Percentiles rank a stretch among this genome's conserved stretches.
Evolutionary conservation across 2,329 filamentous ascomycete genomes (phyloP).

Genomic region (Dactylellina cionopaga): DNA sequence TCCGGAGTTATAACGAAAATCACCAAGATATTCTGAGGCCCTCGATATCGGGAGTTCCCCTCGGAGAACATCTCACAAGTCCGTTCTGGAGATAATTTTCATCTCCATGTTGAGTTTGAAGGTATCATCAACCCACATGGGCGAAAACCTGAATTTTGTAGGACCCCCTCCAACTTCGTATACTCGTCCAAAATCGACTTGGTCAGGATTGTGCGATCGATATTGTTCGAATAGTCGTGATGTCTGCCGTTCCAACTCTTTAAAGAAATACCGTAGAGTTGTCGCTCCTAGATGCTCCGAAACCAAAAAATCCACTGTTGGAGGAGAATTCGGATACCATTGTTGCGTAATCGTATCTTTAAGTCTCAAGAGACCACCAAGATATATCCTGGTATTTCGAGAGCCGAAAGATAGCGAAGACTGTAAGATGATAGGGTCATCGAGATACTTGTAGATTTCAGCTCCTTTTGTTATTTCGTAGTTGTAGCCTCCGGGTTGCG

Average conservation of each 20-base stretch:
- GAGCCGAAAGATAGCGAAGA: not conserved
- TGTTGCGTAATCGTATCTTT: not conserved
- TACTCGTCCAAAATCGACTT: not conserved
- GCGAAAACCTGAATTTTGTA: not conserved
- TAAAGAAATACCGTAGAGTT: not conserved
- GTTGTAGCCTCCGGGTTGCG: not conserved
- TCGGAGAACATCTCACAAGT: too few relatives aligned
- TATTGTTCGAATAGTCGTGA: not conserved
- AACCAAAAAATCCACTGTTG: not conserved
- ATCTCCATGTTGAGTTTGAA: too few relatives aligned
- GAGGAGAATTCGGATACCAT: not conserved
- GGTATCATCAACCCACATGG: too few relatives aligned
- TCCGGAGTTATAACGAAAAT: too few relatives aligned
- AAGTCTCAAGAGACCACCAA: not conserved
- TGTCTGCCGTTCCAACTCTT: not conserved
- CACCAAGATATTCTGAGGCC: not conserved
- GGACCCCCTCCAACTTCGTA: not conserved
- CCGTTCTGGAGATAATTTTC: too few relatives aligned
- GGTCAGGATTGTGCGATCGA: not conserved
- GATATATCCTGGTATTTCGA: not conserved
- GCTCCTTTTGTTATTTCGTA: not conserved
- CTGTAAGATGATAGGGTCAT: slow-evolving; percentile 1
- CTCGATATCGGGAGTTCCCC: not conserved
- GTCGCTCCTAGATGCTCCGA: not conserved
- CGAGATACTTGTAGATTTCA: not conserved